These are phyloP conservation scores for Porogramme epimiltina DNA, from an alignment of 1,284 basidiomycete species.

Conservation along the genomic window DNA sequence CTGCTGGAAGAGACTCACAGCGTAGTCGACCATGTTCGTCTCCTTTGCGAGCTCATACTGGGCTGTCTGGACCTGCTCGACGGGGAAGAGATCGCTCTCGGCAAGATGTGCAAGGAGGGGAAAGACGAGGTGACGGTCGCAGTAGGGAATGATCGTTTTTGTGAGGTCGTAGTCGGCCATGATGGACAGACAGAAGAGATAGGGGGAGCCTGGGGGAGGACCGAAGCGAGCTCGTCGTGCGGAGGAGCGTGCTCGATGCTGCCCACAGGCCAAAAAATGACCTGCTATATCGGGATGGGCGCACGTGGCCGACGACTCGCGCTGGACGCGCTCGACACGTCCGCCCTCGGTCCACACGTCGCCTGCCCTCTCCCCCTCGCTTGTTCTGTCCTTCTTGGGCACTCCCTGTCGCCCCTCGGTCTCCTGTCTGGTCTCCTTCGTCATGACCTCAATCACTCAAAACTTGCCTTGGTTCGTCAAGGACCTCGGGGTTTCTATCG, in stretches of 20 bases:
- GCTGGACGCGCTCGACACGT: constrained; percentile 2
- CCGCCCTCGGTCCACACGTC: constrained; percentile 9
- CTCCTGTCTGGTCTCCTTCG: constrained; percentile 17
- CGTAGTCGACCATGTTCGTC: constrained; percentile 96
- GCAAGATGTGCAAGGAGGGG: constrained; percentile 89
- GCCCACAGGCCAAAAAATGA: constrained; percentile 15
- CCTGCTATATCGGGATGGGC: constrained; percentile 12
- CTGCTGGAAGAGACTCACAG: constrained; percentile 78
- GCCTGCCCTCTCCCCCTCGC: neutral
- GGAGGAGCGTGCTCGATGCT: constrained; percentile 8
- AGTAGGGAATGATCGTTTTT: constrained; percentile 89
- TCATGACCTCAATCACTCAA: constrained; percentile 69
- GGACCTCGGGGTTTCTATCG: constrained; percentile 78
- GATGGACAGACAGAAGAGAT: constrained; percentile 16
- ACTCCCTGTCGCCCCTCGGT: neutral
- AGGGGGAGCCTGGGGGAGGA: neutral
- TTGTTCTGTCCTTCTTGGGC: neutral
- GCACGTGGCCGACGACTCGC: constrained; percentile 15
- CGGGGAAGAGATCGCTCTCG: constrained; percentile 72
- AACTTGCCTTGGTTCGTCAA: constrained; percentile 83
- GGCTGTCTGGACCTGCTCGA: constrained; percentile 77
- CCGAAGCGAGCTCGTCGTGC: constrained; percentile 10
- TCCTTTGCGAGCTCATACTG: constrained; percentile 97
- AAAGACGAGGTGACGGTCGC: constrained; percentile 94
- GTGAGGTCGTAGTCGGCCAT: constrained; percentile 91